phyloP scores from a whole-genome alignment of 352 stramenopile genomes.

The Globisporangium okanoganense region DNA sequence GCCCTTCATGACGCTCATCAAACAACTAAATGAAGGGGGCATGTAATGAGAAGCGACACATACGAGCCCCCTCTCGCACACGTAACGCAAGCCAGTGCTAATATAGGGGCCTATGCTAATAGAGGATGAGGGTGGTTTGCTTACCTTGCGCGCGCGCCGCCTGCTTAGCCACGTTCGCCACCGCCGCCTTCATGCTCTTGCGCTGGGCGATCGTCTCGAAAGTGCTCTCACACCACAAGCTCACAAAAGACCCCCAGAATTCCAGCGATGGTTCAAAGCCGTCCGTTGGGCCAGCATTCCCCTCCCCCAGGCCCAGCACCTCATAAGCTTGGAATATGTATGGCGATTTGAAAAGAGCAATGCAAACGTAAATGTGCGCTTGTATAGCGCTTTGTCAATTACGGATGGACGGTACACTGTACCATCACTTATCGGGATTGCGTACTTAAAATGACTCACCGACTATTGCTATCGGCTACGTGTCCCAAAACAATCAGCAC shows the following conservation, averaged over 20 bases:
- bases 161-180: slow-evolving; percentile 15
- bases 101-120: not conserved
- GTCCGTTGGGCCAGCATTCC: slow-evolving; percentile 8
- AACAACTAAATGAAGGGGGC: too few relatives aligned
- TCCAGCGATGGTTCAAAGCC: not conserved
- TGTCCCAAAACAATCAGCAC: not conserved
- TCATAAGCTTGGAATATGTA: not conserved
- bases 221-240: slow-evolving; percentile 13
- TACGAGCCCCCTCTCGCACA: not conserved
- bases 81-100: not conserved
- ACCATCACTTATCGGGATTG: not conserved
- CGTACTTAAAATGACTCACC: not conserved
- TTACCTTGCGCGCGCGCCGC: slow-evolving; percentile 13
- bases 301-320: not conserved
- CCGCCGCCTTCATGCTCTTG: slow-evolving; percentile 11
- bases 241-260: slow-evolving; percentile 15
- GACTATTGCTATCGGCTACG: not conserved
- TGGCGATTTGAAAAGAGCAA: not conserved
- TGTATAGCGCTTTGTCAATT: too few relatives aligned
- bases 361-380: not conserved
- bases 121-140: not conserved
- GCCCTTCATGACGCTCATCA: not conserved
- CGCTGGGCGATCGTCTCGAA: slow-evolving; percentile 7
- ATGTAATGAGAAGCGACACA: not conserved
- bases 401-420: not conserved